Conservation (phyloP, 768 basidiomycete genomes). For the Phanerochaete carnosa region DNA sequence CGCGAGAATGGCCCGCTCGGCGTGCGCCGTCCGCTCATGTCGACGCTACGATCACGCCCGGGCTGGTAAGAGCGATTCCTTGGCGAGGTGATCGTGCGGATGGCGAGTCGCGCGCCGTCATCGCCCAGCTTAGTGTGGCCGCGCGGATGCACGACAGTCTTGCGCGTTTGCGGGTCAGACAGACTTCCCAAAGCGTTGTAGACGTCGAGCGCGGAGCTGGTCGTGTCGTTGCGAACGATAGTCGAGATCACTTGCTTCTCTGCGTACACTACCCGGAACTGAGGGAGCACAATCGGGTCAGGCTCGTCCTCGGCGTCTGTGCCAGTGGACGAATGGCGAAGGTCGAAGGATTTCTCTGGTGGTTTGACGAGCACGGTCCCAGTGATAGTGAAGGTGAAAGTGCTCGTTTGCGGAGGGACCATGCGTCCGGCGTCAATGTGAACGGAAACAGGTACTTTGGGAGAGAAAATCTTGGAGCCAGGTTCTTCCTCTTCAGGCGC, state of each 20-base stretch:
- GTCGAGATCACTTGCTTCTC: conserved; percentile 59
- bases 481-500: conserved; percentile 18
- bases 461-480: conserved; percentile 29
- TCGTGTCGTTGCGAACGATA: conserved; percentile 58
- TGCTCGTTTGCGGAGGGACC: conserved; percentile 57
- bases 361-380: conserved; percentile 64
- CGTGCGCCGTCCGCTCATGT: conserved; percentile 15
- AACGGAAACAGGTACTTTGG: conserved; percentile 62
- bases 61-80: conserved; percentile 1
- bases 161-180: conserved; percentile 57
- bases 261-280: conserved; percentile 65
- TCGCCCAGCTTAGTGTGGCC: conserved; percentile 58
- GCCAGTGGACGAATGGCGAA: conserved; percentile 16
- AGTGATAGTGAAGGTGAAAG: conserved; percentile 62
- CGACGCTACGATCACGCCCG: conserved; percentile 13
- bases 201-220: conserved; percentile 54
- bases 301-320: conserved; percentile 29
- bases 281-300: conserved; percentile 59
- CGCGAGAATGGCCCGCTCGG: conserved; percentile 18
- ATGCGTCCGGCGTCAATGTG: conserved; percentile 82
- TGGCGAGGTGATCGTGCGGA: conserved; percentile 39
- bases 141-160: conserved; percentile 59
- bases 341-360: conserved; percentile 27
- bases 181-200: conserved; percentile 56
- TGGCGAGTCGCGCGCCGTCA: conserved; percentile 55